These are phyloP conservation scores for Loxodes magnus DNA, from an alignment of 73 alveolate species.

Conservation along the genomic window DNA sequence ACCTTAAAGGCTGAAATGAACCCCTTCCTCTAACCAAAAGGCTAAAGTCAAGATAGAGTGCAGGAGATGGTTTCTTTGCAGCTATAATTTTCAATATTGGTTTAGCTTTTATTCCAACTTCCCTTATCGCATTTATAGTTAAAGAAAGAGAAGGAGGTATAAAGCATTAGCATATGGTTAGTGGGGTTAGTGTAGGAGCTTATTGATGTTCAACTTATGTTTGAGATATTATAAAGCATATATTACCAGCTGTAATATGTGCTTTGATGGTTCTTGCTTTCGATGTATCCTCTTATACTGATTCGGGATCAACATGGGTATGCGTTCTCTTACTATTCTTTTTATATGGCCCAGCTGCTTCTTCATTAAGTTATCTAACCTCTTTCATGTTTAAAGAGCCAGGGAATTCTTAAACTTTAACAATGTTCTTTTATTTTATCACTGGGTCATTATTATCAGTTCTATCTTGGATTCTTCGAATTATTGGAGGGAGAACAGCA, in stretches of 20 bases:
- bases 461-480: constrained; percentile 30
- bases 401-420: constrained; percentile 46
- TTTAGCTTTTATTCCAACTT: constrained; percentile 17
- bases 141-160: constrained; percentile 15
- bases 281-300: constrained; percentile 29
- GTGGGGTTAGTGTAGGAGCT: constrained; percentile 75
- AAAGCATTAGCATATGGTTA: constrained; percentile 71
- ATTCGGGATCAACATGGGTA: constrained; percentile 15
- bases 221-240: constrained; percentile 71
- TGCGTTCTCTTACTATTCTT: constrained; percentile 40
- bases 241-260: constrained; percentile 59
- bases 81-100: constrained; percentile 13
- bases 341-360: constrained; percentile 51
- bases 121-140: constrained; percentile 13
- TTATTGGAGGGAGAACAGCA: constrained; percentile 38
- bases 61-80: constrained; percentile 7
- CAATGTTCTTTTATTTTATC: constrained; percentile 40
- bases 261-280: constrained; percentile 37
- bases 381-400: constrained; percentile 41
- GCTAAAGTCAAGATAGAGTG: not conserved
- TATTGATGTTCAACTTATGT: constrained; percentile 85
- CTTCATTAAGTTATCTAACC: constrained; percentile 56
- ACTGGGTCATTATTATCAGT: constrained; percentile 42
- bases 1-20: not conserved
- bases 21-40: constrained; percentile 11